Conservation (phyloP, 202 grass and related monocot species). For the Schoenoplectus triqueter region DNA sequence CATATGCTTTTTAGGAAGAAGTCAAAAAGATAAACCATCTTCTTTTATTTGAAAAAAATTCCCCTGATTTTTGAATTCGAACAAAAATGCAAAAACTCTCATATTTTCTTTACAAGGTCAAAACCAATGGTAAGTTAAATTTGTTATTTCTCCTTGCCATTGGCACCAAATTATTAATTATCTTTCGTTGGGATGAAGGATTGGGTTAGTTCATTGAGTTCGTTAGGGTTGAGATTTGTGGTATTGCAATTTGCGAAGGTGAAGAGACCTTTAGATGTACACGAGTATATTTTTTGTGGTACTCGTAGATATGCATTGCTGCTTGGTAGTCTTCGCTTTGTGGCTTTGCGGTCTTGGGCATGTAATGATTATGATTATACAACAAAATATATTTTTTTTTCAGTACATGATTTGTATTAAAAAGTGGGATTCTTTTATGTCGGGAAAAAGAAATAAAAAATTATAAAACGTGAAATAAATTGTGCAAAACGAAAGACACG, state of each 20-base stretch:
- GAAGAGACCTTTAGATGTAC: conserved; percentile 39
- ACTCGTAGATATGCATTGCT: conserved; percentile 1
- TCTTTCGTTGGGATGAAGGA: background rate
- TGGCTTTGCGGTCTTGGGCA: background rate
- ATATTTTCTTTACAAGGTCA: background rate
- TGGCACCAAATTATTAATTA: background rate
- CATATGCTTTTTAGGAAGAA: conserved; percentile 59
- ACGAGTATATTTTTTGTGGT: conserved; percentile 36
- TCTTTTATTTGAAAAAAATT: background rate
- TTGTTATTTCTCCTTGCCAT: background rate
- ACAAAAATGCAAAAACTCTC: conserved; percentile 32
- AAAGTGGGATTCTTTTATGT: background rate
- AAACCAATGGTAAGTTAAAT: background rate
- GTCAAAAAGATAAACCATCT: background rate
- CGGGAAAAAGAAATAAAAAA: background rate
- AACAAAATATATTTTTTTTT: background rate
- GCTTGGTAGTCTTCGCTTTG: background rate
- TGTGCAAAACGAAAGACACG: background rate
- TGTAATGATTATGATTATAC: background rate
- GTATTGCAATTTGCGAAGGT: background rate
- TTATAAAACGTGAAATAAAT: background rate
- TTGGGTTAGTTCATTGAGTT: background rate
- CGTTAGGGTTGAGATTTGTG: background rate
- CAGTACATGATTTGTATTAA: background rate
- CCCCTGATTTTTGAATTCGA: background rate